phyloP scores from a whole-genome alignment of 495 filamentous ascomycete species.

The Penicillium coprophilum region DNA sequence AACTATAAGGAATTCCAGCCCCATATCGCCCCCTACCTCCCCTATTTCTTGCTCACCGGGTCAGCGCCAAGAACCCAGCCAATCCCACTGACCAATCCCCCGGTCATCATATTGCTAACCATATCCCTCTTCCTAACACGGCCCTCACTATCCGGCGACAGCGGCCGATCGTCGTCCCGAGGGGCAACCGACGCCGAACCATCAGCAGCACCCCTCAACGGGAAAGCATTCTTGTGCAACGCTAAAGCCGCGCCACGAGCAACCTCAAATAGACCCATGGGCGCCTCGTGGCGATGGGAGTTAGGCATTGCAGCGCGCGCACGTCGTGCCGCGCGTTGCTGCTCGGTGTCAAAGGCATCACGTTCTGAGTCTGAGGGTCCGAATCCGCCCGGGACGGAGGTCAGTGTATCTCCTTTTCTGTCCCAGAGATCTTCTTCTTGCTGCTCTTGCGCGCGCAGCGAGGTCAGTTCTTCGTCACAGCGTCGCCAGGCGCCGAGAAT shows the following conservation, averaged over 20 bases:
- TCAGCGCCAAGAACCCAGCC: conserved; percentile 83
- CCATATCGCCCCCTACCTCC: neutral
- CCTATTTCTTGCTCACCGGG: conserved; percentile 42
- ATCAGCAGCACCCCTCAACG: conserved; percentile 38
- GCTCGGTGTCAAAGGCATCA: conserved; percentile 45
- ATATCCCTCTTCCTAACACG: conserved; percentile 77
- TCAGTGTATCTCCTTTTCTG: conserved; percentile 55
- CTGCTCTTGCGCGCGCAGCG: conserved; percentile 65
- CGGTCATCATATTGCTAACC: conserved; percentile 71
- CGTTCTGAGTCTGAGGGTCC: conserved; percentile 43
- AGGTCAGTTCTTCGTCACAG: conserved; percentile 82
- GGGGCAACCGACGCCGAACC: conserved; percentile 16
- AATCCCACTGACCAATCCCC: conserved; percentile 73
- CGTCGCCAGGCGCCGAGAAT: conserved; percentile 81
- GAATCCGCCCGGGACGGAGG: conserved; percentile 69
- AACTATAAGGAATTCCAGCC: neutral
- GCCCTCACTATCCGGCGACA: conserved; percentile 36
- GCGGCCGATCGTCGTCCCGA: conserved; percentile 22
- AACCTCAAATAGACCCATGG: conserved; percentile 92
- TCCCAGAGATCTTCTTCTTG: conserved; percentile 76
- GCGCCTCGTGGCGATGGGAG: conserved; percentile 65
- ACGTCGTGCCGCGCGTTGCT: conserved; percentile 37
- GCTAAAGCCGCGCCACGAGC: conserved; percentile 80
- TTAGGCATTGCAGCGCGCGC: conserved; percentile 34
- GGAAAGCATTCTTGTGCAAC: conserved; percentile 62